Conservation (phyloP, 2,329 filamentous ascomycete species). For the Ascocoryne sarcoides region DNA sequence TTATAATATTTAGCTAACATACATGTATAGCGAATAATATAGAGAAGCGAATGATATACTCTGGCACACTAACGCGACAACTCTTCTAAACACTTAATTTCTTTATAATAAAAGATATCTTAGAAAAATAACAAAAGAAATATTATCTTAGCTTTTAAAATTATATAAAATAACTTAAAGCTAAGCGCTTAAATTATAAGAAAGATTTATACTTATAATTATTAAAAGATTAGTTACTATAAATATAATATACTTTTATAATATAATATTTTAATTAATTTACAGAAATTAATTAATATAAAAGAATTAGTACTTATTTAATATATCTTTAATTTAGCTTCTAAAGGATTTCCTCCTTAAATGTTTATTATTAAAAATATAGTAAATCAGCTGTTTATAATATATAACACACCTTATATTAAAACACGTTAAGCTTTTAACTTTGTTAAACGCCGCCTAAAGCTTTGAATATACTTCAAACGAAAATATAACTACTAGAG, state of each 20-base stretch:
- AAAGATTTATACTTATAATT: background rate
- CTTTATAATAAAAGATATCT: background rate
- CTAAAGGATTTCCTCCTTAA: background rate
- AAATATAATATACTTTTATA: background rate
- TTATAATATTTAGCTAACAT: background rate
- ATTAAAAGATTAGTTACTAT: background rate
- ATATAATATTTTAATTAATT: background rate
- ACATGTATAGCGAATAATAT: background rate
- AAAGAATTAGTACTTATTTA: conserved; percentile 1
- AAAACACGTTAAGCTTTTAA: background rate
- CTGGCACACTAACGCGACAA: no score
- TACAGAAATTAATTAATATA: background rate
- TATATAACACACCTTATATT: background rate
- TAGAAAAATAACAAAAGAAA: background rate
- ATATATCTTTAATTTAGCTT: background rate
- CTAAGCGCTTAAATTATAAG: background rate
- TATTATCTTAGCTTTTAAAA: background rate
- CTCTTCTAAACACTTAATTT: background rate
- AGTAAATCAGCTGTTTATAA: background rate
- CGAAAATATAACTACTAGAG: background rate
- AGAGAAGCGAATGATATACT: no score
- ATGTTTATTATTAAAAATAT: background rate
- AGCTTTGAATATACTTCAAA: background rate
- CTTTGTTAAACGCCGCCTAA: background rate
- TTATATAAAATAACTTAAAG: background rate